Evolutionary conservation across 2,329 filamentous ascomycete genomes (phyloP), one percentile per base, ranked within the genome.

Genomic region (Ophiobolus disseminans): DNA sequence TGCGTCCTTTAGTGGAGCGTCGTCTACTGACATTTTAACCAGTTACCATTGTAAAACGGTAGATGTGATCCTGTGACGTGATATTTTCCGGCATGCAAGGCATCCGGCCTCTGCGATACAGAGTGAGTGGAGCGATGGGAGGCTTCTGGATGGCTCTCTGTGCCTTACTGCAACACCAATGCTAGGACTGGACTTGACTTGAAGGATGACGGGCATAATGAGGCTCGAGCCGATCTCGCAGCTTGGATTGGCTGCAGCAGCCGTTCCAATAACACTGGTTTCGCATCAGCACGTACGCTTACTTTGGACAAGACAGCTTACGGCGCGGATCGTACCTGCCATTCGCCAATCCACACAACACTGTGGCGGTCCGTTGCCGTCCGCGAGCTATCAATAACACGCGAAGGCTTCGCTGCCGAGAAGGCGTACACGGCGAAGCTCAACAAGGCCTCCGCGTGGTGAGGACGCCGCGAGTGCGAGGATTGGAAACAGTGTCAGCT

Each of bases 41-140:
- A 75, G 73, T 75, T 40, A 75, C 73, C 36, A 75, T 75, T 58
- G 68, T 75, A 60, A 75, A 75, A 58, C 69, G 72, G 54, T 75
- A 73, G 59, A 59, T 39, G 39, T 49, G 36, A 43, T 42, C 53
- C 50, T 45, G 59, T 57, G 51, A 56, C 37, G 28, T 52, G 52
- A 60, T 35, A 58, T 57, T 39, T 50, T 50, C 55, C 57, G 55
- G 58, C 45, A 54, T 47, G 23, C 44, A 42, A 51, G 60, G 52
- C 54, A 45, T 57, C 55, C 42, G 39, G 47, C 49, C 40, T 45
- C 45, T 50, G 55, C 58, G 44, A 51, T 50, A 53, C 47, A 53
- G 57, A 54, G 52, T 55, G 57, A 66, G 55, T 62, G 59, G 65
- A 58, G 48, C 53, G 54, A 45, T 47, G 57, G 44, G 57, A 55